Evolutionary conservation across 768 basidiomycete species (phyloP), one percentile per base, ranked within the genome.

Genomic region (Calocybe indica): DNA sequence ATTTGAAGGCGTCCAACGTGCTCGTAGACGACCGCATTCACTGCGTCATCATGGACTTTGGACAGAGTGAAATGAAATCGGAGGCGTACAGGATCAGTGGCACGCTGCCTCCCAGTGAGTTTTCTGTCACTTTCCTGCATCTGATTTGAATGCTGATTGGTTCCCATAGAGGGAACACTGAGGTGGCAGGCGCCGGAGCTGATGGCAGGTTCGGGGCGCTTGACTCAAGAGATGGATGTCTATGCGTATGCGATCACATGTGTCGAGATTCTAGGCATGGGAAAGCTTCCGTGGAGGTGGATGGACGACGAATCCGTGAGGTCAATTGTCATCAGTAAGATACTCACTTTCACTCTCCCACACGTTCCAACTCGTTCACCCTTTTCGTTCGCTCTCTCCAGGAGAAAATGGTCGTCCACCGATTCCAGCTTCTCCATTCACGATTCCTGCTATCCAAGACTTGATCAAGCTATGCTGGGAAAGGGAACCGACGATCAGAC

Each of bases 1-100:
- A 91, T 63, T 70, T 92, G 43, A 92, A 90, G 74, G 85, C 78
- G 2, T 73, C 83, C 2, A 92, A 93, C 58, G 77, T 92, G 11
- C 76, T 92, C 2, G 79, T 93, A 10, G 79, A 85, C 53, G 80
- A 88, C 50, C 62, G 72, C 1, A 71, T 76, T 2, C 75, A 68
- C 40, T 91, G 88, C 49, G 73, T 91, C 36, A 80, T 92, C 37
- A 80, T 86, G 29, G 88, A 92, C 58, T 92, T 93, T 61, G 88
- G 87, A 0, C 85, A 91, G 61, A 84, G 79, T 54, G 83, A 87
- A 62, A 81, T 91, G 70, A 87, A 82, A 65, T 77, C 73, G 11
- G 86, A 91, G 59, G 80, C 78, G 4, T 81, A 72, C 54, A 72
- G 77, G 31, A 68, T 85, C 2, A 84, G 78, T 46, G 80, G 79